phyloP scores from a whole-genome alignment of 169 alveolate genomes.

The Eimeria sp. region DNA sequence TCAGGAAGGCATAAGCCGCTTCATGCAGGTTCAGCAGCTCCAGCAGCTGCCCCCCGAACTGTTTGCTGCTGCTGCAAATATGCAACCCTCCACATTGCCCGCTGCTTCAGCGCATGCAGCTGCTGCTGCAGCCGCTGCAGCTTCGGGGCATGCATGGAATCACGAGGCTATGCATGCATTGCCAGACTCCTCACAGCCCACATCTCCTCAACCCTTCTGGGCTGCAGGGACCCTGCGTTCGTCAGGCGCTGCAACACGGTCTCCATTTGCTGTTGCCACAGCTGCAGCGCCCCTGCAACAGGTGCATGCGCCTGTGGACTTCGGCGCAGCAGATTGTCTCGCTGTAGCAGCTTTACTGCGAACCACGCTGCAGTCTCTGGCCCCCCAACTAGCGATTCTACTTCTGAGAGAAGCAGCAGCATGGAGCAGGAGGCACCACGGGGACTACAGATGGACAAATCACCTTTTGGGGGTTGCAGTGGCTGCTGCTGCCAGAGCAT shows the following conservation, averaged over 20 bases:
- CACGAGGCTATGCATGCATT: not conserved
- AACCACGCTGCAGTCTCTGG: not conserved
- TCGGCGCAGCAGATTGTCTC: not conserved
- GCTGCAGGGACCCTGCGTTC: not conserved
- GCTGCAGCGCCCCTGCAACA: not conserved
- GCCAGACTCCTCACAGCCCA: not conserved
- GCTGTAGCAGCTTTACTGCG: slow-evolving; percentile 13
- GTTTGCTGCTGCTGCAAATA: slow-evolving; percentile 3
- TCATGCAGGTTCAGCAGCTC: not conserved
- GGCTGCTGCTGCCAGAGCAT: slow-evolving; percentile 17
- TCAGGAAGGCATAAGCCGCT: slow-evolving; percentile 1
- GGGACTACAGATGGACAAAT: not conserved
- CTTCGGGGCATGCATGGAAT: not conserved
- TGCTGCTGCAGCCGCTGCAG: not conserved
- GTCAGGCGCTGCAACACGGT: not conserved
- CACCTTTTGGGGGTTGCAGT: slow-evolving; percentile 21
- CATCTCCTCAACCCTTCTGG: not conserved
- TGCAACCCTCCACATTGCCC: not conserved
- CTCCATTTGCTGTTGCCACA: not conserved
- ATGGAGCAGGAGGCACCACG: not conserved
- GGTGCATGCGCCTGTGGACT: not conserved
- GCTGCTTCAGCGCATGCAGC: not conserved
- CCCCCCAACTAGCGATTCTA: slow-evolving; percentile 9
- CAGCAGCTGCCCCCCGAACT: not conserved
- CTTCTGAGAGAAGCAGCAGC: slow-evolving; percentile 4